Evolutionary conservation across 1,139 yeast genomes (phyloP).

Genomic region (Suhomyces guaymorum): DNA sequence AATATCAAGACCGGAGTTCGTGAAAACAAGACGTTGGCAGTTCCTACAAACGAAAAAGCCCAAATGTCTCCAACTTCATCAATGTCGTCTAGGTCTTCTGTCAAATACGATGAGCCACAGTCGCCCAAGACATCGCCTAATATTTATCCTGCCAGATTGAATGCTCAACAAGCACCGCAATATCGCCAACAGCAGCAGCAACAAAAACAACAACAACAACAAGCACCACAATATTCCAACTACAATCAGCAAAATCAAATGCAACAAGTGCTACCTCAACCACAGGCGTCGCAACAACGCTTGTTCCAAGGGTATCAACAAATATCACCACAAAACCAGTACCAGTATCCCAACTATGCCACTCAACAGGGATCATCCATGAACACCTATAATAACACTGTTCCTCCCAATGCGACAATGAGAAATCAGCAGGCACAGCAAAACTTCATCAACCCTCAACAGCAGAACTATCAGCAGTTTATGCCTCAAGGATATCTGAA

Average conservation of each 20-base stretch:
- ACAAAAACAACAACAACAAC: conserved; percentile 11
- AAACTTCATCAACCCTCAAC: conserved; percentile 13
- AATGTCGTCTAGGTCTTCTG: conserved; percentile 35
- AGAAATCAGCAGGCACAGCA: conserved; percentile 14
- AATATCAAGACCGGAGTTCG: conserved; percentile 1
- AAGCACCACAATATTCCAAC: conserved; percentile 4
- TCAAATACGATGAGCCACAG: conserved; percentile 40
- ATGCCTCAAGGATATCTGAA: conserved; percentile 14
- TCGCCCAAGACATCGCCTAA: conserved; percentile 47
- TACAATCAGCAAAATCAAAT: conserved; percentile 12
- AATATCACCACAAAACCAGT: conserved; percentile 15
- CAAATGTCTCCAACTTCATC: conserved; percentile 40
- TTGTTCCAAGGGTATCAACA: conserved; percentile 18
- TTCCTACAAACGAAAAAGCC: conserved; percentile 15
- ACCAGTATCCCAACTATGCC: conserved; percentile 13
- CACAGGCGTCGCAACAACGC: conserved; percentile 16
- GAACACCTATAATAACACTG: conserved; percentile 8
- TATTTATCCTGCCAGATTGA: conserved; percentile 19
- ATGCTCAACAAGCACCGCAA: conserved; percentile 10
- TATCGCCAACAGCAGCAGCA: conserved; percentile 13
- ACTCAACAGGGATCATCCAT: conserved; percentile 8
- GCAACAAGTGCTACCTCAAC: conserved; percentile 16
- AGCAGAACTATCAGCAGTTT: conserved; percentile 15
- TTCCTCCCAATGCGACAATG: conserved; percentile 17
- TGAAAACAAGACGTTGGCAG: conserved; percentile 11